Evolutionary conservation across 495 filamentous ascomycete species (phyloP), one percentile per base, ranked within the genome.

Genomic region (Eremomyces bilateralis): DNA sequence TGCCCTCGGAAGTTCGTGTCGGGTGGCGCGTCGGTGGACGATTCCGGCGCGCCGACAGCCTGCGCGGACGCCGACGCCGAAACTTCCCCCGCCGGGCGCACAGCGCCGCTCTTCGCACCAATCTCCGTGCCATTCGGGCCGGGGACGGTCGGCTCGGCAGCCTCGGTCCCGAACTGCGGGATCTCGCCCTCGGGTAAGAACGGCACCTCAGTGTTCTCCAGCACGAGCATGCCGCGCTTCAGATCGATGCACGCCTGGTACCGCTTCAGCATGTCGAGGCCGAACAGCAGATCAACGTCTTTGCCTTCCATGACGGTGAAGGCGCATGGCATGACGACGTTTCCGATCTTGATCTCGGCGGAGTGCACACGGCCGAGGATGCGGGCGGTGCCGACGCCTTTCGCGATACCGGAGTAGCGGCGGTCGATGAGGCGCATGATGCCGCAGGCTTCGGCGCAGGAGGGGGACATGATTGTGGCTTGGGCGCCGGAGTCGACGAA

Each of bases 271-370:
- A 99, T 99, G 51, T 99, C 88, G 30, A 99, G 59, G 4, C 88
- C 88, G 8, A 99, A 64, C 4, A 99, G 66, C 8, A 99, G 61
- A 46, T 95, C 88, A n/a, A 95, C 88, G 38, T 79, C 72, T 54
- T 95, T 99, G 22, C 88, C 88, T 56, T 99, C 88, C 88, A 99
- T 94, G 42, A 99, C 88, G n/a, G 90, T 95, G 55, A 99, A 99
- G 32, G 77, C 79, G 60, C 83, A 94, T 0, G 84, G 71, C 33
- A 99, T 65, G 48, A 80, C 82, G 47, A 84, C 68, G 22, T 65
- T 67, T 13, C 88, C 90, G 42, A 99, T 91, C 57, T 78, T 80
- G 50, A 95, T 85, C 52, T 79, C 79, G 11, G 90, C 85, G 13
- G 75, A 78, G 49, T 95, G 88, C 0, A 99, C 88, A 18, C 84